Percentiles rank a stretch among this genome's conserved stretches.
Conservation (phyloP, 257 asterid genomes). For the Agastache rugosa region DNA sequence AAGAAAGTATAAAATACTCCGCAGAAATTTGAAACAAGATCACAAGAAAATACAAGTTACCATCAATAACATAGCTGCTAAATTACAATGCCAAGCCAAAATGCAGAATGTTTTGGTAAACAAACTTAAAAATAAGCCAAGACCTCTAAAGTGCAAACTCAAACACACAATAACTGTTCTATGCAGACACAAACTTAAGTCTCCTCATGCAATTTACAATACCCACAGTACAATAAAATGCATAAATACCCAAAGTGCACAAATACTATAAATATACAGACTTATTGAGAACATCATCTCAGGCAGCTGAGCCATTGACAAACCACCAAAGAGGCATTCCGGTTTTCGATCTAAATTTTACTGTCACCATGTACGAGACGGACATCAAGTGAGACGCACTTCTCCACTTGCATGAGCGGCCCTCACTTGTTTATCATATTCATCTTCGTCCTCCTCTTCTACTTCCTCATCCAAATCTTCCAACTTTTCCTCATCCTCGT, state of each 20-base stretch:
- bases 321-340: slow-evolving; percentile 23
- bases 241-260: slow-evolving; percentile 25
- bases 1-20: no score
- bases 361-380: not conserved
- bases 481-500: slow-evolving; percentile 49
- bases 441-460: slow-evolving; percentile 67
- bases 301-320: slow-evolving; percentile 8
- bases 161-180: slow-evolving; percentile 36
- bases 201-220: slow-evolving; percentile 25
- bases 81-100: slow-evolving; percentile 34
- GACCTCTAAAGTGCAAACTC: slow-evolving; percentile 14
- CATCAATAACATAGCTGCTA: not conserved
- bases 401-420: slow-evolving; percentile 79
- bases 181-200: slow-evolving; percentile 32
- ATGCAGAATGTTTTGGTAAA: slow-evolving; percentile 25
- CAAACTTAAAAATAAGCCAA: slow-evolving; percentile 1
- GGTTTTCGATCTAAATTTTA: not conserved
- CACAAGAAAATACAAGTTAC: slow-evolving; percentile 5
- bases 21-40: not conserved
- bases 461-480: slow-evolving; percentile 59
- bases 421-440: slow-evolving; percentile 81
- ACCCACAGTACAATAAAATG: slow-evolving; percentile 29
- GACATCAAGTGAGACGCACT: slow-evolving; percentile 52
- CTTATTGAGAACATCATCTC: slow-evolving; percentile 26
- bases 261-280: slow-evolving; percentile 43